Conservation (phyloP, 2,329 filamentous ascomycete genomes). For the Paramyrothecium sp. region DNA sequence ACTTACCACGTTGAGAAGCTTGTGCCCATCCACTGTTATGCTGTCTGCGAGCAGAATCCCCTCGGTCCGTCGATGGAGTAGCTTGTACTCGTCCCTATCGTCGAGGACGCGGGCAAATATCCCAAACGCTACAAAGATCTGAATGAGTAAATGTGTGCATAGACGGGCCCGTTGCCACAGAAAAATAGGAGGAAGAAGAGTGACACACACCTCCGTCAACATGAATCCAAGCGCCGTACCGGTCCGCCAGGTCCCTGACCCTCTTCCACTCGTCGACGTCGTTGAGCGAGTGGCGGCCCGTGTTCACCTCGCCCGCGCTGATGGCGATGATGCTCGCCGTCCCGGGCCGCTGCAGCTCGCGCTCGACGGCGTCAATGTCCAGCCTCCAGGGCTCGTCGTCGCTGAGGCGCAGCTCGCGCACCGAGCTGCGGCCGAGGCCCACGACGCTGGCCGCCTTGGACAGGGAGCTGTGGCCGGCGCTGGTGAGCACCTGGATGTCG, state of each 20-base stretch:
- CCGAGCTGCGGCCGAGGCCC: slow-evolving; percentile 69
- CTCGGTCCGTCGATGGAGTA: slow-evolving; percentile 47
- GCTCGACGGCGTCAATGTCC: slow-evolving; percentile 64
- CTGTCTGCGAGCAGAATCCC: slow-evolving; percentile 83
- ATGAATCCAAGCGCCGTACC: slow-evolving; percentile 80
- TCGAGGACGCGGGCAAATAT: slow-evolving; percentile 72
- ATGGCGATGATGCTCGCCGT: slow-evolving; percentile 74
- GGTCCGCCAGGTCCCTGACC: slow-evolving; percentile 69
- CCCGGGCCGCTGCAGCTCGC: slow-evolving; percentile 47
- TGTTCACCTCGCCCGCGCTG: slow-evolving; percentile 90
- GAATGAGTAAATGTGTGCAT: too few species aligned
- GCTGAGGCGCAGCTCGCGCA: slow-evolving; percentile 58
- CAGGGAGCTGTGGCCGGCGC: slow-evolving; percentile 80
- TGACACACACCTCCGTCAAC: slow-evolving; percentile 67
- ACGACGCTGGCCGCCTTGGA: slow-evolving; percentile 80
- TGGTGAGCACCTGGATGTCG: slow-evolving; percentile 75
- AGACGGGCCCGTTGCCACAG: too few species aligned
- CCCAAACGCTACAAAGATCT: slow-evolving; percentile 66
- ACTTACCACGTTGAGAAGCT: slow-evolving; percentile 82
- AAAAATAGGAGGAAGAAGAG: too few species aligned
- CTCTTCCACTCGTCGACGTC: slow-evolving; percentile 56
- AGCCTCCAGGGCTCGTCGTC: slow-evolving; percentile 64
- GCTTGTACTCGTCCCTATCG: slow-evolving; percentile 51
- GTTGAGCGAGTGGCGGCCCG: slow-evolving; percentile 71
- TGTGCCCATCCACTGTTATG: slow-evolving; percentile 84